Evolutionary conservation across 768 basidiomycete genomes (phyloP), one percentile per base, ranked within the genome.

Genomic region (Lentinula sp.): DNA sequence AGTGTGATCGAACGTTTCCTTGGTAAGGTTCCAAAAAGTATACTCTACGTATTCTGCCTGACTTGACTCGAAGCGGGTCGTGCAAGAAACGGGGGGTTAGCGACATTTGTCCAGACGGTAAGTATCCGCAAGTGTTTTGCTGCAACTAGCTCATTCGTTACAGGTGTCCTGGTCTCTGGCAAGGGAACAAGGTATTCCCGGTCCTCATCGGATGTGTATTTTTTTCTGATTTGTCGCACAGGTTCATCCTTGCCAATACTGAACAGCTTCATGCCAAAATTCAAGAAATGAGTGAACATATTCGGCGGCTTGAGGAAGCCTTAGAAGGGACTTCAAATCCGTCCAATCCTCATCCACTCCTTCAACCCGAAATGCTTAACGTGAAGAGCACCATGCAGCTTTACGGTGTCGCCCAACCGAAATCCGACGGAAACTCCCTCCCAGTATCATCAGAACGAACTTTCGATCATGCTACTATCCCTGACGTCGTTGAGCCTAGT

Each of bases 181-280:
- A 85, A 84, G 68, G 84, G 84, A 57, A 85, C 84, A 58, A 82
- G 84, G 69, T 73, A 57, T 70, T 37, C 13, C 53, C 21, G 35
- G 18, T 56, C 51, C 50, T 61, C 63, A 61, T 66, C 21, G 37
- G 57, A 18, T 43, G n/a, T 23, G 15, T 18, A 50, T 6, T 50
- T 16, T 6, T 42, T 48, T 16, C 64, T 63, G 50, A 62, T 18
- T 28, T n/a, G 5, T 31, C 46, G 11, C 50, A 21, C 60, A 77
- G 76, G 54, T 86, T 86, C 63, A 84, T 86, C 65, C 79, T 87
- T 54, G 85, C 85, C 54, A 85, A 85, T 66, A 85, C 85, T 10
- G 85, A 86, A 66, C 84, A 85, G 65, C 74, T 86, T 11, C 86
- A 87, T 63, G 69, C 75, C 21, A 87, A 85, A 70, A 87, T 87